Evolutionary conservation across 331 rosid genomes (phyloP), one percentile per base, ranked within the genome.

Genomic region (Erythrophleum ivorense): DNA sequence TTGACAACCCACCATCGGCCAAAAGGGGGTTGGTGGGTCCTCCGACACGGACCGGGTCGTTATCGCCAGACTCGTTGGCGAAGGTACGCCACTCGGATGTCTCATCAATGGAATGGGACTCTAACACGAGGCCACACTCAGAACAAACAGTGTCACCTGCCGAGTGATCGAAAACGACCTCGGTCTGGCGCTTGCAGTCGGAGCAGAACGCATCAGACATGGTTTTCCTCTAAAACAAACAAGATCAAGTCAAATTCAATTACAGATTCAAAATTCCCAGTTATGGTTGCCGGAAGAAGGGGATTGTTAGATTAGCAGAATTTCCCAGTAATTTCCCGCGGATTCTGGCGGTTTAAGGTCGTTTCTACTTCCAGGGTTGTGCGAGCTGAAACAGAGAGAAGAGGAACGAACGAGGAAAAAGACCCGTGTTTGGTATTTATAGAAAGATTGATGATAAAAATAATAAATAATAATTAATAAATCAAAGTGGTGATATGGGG

Each of bases 31-130:
- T 95, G 15, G 91, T 84, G 9, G 97, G 97, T 1, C 97, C 97
- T 0, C 97, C 97, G 7, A 95, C 98, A 87, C 97, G 97, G 16
- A 82, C 88, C 4, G 98, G 98, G 70, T 95, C 97, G 77, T 91
- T 93, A 52, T 95, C 98, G 40, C 95, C 97, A 9, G 97, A 92
- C 85, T 95, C 97, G 81, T 92, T 95, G n/a, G 97, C 93, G 79
- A 90, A 94, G 76, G 85, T 91, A 6, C 98, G 83, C 98, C 98
- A 95, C 90, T 95, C 98, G 18, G 97, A 95, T 45, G 90, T 91
- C 87, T 92, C 97, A 45, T 95, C 97, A 60, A 95, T 92, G 86
- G 97, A 90, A 86, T 91, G 98, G 1, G 97, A 92, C 64, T 95
- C 97, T 4, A 95, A 86, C 4, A 95, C 97, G 16, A 95, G 88